Conservation (phyloP, 768 basidiomycete genomes). For the Phlegmacium glaucopus region DNA sequence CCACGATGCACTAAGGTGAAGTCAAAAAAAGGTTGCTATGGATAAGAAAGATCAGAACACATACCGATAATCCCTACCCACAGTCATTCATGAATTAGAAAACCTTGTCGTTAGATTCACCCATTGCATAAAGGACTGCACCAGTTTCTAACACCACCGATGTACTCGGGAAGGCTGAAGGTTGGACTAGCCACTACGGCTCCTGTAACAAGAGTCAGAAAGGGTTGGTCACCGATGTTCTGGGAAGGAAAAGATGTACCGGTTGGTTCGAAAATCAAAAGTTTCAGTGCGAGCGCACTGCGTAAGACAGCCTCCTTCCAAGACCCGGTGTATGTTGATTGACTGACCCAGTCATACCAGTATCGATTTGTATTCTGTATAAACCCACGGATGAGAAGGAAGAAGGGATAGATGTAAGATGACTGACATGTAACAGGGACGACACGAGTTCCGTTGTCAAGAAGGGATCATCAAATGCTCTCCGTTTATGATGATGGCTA, state of each 20-base stretch:
- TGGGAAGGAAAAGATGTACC: conserved; percentile 32
- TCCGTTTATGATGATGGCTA: conserved; percentile 37
- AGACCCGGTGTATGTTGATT: conserved; percentile 84
- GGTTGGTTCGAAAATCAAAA: conserved; percentile 90
- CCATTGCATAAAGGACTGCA: conserved; percentile 23
- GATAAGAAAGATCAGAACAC: too few species aligned
- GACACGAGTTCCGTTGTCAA: conserved; percentile 65
- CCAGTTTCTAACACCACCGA: conserved; percentile 91
- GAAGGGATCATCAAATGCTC: conserved; percentile 61
- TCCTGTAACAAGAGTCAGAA: conserved; percentile 35
- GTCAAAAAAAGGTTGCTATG: too few species aligned
- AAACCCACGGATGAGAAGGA: background rate
- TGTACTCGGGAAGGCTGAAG: conserved; percentile 89
- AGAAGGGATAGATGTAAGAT: background rate
- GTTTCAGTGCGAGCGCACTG: conserved; percentile 90
- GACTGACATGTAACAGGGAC: conserved; percentile 51
- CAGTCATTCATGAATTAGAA: background rate
- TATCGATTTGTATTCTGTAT: conserved; percentile 65
- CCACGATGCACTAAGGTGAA: conserved; percentile 67
- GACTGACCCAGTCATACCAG: conserved; percentile 89
- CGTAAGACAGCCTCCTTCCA: conserved; percentile 97
- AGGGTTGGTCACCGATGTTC: background rate
- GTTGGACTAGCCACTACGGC: conserved; percentile 95
- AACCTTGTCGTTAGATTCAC: background rate
- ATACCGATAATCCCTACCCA: conserved; percentile 61